These are phyloP conservation scores for Thermomyces lanuginosus DNA, from an alignment of 2,329 filamentous ascomycete genomes.

Conservation along the genomic window DNA sequence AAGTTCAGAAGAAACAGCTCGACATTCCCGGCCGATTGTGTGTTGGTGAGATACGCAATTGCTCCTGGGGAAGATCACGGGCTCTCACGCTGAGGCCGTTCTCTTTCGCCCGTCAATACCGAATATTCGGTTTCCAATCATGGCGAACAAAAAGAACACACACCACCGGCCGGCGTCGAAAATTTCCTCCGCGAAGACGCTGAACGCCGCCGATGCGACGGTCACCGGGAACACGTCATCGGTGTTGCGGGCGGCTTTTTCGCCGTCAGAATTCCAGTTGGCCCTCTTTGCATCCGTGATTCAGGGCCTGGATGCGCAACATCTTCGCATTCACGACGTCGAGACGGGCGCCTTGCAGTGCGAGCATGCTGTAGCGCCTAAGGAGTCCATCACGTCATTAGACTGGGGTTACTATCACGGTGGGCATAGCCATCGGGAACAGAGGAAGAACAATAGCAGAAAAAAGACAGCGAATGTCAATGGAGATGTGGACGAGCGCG, in stretches of 20 bases:
- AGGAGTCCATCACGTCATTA: constrained; percentile 32
- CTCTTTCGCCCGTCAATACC: constrained; percentile 6
- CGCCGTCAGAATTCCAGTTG: constrained; percentile 35
- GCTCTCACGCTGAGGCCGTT: no score
- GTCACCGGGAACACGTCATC: constrained; percentile 29
- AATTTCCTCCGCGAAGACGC: constrained; percentile 27
- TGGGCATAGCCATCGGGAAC: constrained; percentile 20
- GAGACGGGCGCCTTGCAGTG: constrained; percentile 34
- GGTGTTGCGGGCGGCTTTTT: constrained; percentile 34
- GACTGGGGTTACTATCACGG: constrained; percentile 33
- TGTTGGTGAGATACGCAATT: no score
- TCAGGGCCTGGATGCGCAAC: constrained; percentile 36
- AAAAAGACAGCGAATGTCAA: constrained; percentile 31
- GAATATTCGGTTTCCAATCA: constrained; percentile 5
- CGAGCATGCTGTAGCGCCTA: constrained; percentile 33
- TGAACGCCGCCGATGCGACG: constrained; percentile 20
- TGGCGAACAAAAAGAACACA: constrained; percentile 24
- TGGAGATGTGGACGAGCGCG: constrained; percentile 21
- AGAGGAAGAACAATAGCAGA: constrained; percentile 34
- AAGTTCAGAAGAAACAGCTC: constrained; percentile 13
- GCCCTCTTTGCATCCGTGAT: constrained; percentile 38
- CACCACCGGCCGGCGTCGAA: constrained; percentile 28
- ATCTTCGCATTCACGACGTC: constrained; percentile 37
- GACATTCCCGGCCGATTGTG: no score
- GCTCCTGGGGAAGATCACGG: no score